These are phyloP conservation scores for Centella asiatica DNA, from an alignment of 129 eudicot species.

Conservation along the genomic window DNA sequence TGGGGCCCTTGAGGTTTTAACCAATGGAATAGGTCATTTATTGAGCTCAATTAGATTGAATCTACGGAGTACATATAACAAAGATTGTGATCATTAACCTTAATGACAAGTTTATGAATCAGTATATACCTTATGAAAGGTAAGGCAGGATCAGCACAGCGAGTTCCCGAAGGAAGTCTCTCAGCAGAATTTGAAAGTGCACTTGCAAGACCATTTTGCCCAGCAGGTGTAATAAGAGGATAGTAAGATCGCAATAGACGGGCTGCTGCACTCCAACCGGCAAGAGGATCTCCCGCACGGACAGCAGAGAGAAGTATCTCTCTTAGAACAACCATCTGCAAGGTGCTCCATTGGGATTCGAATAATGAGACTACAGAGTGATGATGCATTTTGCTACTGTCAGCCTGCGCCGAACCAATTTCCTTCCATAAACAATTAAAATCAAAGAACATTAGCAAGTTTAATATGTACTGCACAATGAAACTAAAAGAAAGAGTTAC, in stretches of 20 bases:
- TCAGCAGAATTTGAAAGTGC: slow-evolving; percentile 80
- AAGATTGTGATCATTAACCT: neutral
- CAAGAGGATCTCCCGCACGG: slow-evolving; percentile 96
- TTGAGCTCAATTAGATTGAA: too few species aligned
- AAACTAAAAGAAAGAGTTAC: neutral
- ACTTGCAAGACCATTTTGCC: slow-evolving; percentile 90
- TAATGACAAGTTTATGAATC: neutral
- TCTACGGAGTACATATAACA: neutral
- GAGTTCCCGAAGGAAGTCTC: slow-evolving; percentile 96
- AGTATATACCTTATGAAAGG: slow-evolving; percentile 74
- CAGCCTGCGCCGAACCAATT: slow-evolving; percentile 33
- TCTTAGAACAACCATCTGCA: slow-evolving; percentile 97
- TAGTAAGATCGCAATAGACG: slow-evolving; percentile 90
- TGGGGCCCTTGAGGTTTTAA: too few species aligned
- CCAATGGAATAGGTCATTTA: too few species aligned
- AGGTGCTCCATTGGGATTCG: slow-evolving; percentile 97
- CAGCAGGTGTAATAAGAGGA: slow-evolving; percentile 97
- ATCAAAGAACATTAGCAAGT: neutral
- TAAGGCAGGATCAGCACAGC: slow-evolving; percentile 94
- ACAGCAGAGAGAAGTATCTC: slow-evolving; percentile 96
- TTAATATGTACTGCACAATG: neutral
- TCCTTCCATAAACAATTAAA: slow-evolving; percentile 41
- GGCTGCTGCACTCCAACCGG: slow-evolving; percentile 99
- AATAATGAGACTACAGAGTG: slow-evolving; percentile 71
- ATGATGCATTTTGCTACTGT: slow-evolving; percentile 72